Base-by-base conservation (phyloP, 2,329 filamentous ascomycete genomes). In the Pyrenochaeta sp. region DNA sequence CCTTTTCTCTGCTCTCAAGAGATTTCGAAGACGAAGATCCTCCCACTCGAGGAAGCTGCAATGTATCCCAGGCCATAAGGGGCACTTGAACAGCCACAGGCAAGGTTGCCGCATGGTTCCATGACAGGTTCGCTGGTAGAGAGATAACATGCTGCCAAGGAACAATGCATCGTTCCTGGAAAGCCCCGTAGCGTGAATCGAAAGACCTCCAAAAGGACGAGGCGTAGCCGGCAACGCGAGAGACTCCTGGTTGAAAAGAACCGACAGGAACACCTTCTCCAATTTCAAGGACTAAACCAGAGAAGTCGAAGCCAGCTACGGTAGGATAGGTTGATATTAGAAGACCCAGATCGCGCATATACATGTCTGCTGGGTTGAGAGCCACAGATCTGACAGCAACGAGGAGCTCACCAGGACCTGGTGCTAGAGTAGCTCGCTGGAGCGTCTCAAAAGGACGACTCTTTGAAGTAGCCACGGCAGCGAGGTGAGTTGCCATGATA, bases 161-260 rank as follows among this genome's bases (percentile, higher is more conserved):
- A 17, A 36, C 34, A 13, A 36, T 24, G 26, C 34, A 36, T 15
- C 34, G 34, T 19, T 36, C 34, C 4, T 36, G 34, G 20, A 36
- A 36, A 10, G 34, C 34, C 3, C 34, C 34, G 20, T 36, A 36
- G 15, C 26, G 7, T 6, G 34, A 22, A 24, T 24, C 18, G 14
- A 3, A 36, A 8, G 20, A 24, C 13, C 13, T 36, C 34, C 34
- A 36, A 14, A 24, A 36, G 21, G 14, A 36, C 4, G 21, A 20
- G 5, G 34, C 20, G n/a, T 24, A 36, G 18, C 20, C 34, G 15
- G 34, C 34, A 17, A 36, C 20, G 14, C 34, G 34, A 13, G 34
- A 24, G 13, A 24, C 26, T 10, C 34, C 34, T 36, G 34, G 21
- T n/a, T 36, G 20, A 22, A 36, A 36, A 7, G 20, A 17, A 24